phyloP scores from a whole-genome alignment of 1,284 basidiomycete genomes.

The Tremellales sp. region DNA sequence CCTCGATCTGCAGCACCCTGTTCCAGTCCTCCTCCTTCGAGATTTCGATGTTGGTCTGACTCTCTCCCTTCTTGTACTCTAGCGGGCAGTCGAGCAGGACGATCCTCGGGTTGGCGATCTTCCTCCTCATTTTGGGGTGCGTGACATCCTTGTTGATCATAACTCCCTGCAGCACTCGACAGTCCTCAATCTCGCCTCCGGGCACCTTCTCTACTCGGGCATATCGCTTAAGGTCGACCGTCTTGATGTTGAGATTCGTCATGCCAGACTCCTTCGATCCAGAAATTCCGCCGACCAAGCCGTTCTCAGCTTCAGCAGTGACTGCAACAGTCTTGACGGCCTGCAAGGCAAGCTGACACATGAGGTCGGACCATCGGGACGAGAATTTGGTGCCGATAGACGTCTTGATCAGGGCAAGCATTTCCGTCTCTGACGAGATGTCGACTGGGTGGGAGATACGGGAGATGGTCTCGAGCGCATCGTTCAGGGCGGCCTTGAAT shows the following conservation, averaged over 20 bases:
- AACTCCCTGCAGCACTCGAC: constrained; percentile 79
- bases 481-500: constrained; percentile 91
- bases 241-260: constrained; percentile 57
- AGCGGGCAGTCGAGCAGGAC: constrained; percentile 91
- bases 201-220: constrained; percentile 96
- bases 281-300: constrained; percentile 39
- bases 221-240: constrained; percentile 97
- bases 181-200: constrained; percentile 95
- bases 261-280: constrained; percentile 1
- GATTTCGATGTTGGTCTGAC: constrained; percentile 98
- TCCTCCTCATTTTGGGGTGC: constrained; percentile 91
- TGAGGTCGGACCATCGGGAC: constrained; percentile 91
- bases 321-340: constrained; percentile 79
- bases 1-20: constrained; percentile 88
- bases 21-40: constrained; percentile 92
- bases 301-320: constrained; percentile 51
- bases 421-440: constrained; percentile 77
- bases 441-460: constrained; percentile 87
- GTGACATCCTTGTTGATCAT: constrained; percentile 99
- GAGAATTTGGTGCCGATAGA: constrained; percentile 99
- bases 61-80: constrained; percentile 99
- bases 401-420: constrained; percentile 96
- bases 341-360: constrained; percentile 91
- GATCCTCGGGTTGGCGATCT: constrained; percentile 86
- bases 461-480: constrained; percentile 73